Evolutionary conservation across 2,329 filamentous ascomycete genomes (phyloP).

Genomic region (Diatrype stigma): DNA sequence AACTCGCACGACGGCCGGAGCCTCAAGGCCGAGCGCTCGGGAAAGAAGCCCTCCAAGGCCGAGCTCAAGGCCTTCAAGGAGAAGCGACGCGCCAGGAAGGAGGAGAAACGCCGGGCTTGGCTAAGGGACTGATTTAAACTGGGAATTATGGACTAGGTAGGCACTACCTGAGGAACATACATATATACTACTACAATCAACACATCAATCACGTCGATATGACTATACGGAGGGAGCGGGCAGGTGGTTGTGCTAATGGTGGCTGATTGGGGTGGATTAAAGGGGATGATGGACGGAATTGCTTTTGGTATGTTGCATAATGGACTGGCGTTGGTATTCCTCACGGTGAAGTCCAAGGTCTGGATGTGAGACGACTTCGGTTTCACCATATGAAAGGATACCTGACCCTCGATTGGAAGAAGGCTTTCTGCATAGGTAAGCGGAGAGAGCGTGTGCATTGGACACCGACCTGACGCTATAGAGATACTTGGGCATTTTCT

Average conservation of each 20-base stretch:
- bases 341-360: background rate
- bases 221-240: no score
- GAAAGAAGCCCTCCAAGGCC: constrained; percentile 77
- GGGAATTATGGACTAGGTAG: background rate
- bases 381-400: background rate
- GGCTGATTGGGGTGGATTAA: no score
- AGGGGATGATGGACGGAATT: no score
- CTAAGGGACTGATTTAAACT: constrained; percentile 74
- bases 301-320: background rate
- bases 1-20: constrained; percentile 88
- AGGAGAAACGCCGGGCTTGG: constrained; percentile 92
- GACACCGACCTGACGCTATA: background rate
- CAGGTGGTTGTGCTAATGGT: no score
- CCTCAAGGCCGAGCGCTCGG: constrained; percentile 82
- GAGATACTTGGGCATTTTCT: background rate
- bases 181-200: no score
- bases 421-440: background rate
- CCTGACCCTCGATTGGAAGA: background rate
- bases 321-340: background rate
- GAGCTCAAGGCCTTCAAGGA: constrained; percentile 91
- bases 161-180: background rate
- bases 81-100: constrained; percentile 83
- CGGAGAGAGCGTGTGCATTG: background rate
- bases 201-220: no score
- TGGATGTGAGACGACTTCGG: background rate